Conservation (phyloP, 1,284 basidiomycete genomes). For the Malassezia brasiliensis region DNA sequence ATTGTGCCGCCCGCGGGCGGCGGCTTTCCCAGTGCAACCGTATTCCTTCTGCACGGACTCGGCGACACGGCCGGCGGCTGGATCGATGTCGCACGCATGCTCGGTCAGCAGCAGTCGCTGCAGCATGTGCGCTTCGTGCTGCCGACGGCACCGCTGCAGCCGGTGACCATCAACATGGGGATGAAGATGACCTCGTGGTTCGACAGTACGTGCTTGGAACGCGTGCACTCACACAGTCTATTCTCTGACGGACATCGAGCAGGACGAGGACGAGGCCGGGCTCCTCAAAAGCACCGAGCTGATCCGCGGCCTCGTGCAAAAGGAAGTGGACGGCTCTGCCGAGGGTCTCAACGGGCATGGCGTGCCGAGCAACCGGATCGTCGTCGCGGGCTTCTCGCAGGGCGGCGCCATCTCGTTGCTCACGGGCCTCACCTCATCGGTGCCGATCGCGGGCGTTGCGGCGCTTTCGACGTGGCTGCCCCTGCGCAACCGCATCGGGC, state of each 20-base stretch:
- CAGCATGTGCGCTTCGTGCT: constrained; percentile 44
- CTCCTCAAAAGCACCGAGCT: constrained; percentile 30
- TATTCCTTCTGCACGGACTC: constrained; percentile 44
- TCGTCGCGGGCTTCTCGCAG: constrained; percentile 38
- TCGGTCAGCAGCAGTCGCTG: constrained; percentile 35
- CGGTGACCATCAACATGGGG: constrained; percentile 45
- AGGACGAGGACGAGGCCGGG: constrained; percentile 40
- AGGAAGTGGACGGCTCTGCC: constrained; percentile 35
- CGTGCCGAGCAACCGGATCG: constrained; percentile 36
- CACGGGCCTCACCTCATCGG: constrained; percentile 27
- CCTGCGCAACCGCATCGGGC: constrained; percentile 31
- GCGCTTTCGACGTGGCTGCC: constrained; percentile 44
- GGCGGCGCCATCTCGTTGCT: constrained; percentile 43
- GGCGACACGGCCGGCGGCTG: constrained; percentile 44
- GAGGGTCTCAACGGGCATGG: constrained; percentile 28
- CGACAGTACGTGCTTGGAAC: constrained; percentile 33
- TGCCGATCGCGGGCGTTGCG: constrained; percentile 33
- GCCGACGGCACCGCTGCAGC: constrained; percentile 45
- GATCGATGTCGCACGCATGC: constrained; percentile 44
- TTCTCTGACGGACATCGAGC: constrained; percentile 37
- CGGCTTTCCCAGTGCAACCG: constrained; percentile 35
- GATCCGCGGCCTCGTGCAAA: constrained; percentile 35
- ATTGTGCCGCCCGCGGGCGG: constrained; percentile 37
- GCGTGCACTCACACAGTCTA: not conserved
- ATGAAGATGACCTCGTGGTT: constrained; percentile 48